phyloP scores from a whole-genome alignment of 1,284 basidiomycete genomes.

The Exobasidium cylindrosporum region DNA sequence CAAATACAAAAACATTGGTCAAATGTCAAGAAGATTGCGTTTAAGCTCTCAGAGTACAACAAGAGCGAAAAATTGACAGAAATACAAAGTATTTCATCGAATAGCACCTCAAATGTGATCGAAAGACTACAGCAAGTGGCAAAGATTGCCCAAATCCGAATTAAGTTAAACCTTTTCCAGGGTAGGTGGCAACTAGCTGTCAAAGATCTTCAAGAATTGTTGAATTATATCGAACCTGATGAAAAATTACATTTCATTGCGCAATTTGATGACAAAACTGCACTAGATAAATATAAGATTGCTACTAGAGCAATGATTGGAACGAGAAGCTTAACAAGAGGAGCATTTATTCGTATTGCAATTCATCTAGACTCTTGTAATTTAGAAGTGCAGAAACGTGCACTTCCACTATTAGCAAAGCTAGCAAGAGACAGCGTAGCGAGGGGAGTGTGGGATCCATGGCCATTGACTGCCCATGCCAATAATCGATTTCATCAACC shows the following conservation, averaged over 20 bases:
- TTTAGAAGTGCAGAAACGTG: background rate
- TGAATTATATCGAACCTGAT: background rate
- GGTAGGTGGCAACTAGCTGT: background rate
- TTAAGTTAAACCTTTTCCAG: background rate
- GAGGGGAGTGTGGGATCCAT: constrained; percentile 1
- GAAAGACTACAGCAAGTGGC: background rate
- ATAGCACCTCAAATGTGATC: background rate
- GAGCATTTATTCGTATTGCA: background rate
- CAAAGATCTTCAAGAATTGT: background rate
- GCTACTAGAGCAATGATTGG: background rate
- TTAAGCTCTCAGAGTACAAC: background rate
- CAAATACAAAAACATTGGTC: background rate
- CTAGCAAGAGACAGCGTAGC: background rate
- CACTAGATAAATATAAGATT: background rate
- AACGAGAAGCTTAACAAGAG: background rate
- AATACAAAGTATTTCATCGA: background rate
- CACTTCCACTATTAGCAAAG: background rate
- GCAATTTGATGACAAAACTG: background rate
- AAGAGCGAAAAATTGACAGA: background rate
- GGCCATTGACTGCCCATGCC: background rate
- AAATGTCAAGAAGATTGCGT: background rate
- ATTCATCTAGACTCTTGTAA: background rate
- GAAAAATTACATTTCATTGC: background rate
- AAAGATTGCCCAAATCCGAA: background rate
- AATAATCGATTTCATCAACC: background rate